Percentiles rank a stretch among this genome's conserved stretches.
phyloP scores from a whole-genome alignment of 129 eudicot species.

The Ambrosia trifida region DNA sequence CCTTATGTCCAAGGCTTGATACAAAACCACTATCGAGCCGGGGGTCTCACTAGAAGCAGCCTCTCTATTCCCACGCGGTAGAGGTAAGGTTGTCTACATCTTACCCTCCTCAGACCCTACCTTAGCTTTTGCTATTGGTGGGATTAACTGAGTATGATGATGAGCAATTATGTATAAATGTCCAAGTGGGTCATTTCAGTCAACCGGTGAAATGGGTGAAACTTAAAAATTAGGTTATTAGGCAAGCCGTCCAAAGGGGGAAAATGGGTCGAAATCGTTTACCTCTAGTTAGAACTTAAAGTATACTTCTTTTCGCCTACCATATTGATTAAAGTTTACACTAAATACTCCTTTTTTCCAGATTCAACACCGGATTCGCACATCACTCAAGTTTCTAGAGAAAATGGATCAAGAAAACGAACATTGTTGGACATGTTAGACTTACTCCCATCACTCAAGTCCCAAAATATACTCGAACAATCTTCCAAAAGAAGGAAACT shows the following conservation, averaged over 20 bases:
- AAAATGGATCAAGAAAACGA: slow-evolving; percentile 62
- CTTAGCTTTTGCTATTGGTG: too few relatives aligned
- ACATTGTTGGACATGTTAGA: slow-evolving; percentile 67
- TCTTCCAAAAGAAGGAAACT: slow-evolving; percentile 63
- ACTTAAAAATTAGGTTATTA: neutral
- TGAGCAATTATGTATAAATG: slow-evolving; percentile 33
- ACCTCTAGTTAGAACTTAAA: neutral
- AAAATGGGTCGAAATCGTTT: neutral
- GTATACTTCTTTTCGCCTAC: too few relatives aligned
- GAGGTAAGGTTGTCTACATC: too few relatives aligned
- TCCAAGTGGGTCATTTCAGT: slow-evolving; percentile 28
- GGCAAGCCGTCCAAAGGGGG: neutral
- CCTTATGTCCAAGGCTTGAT: too few relatives aligned
- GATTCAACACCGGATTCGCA: slow-evolving; percentile 39
- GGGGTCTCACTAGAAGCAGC: too few relatives aligned
- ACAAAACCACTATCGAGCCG: too few relatives aligned
- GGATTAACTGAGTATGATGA: too few relatives aligned
- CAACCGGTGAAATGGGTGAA: slow-evolving; percentile 3
- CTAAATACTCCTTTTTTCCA: neutral
- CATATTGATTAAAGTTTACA: neutral
- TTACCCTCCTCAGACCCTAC: too few relatives aligned
- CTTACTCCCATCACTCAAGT: slow-evolving; percentile 64
- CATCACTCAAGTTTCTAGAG: slow-evolving; percentile 28
- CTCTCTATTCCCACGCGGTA: too few relatives aligned
- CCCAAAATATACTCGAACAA: slow-evolving; percentile 37